Base-by-base conservation (phyloP, 345 rosid genomes). In the Hibiscus tridactylites region DNA sequence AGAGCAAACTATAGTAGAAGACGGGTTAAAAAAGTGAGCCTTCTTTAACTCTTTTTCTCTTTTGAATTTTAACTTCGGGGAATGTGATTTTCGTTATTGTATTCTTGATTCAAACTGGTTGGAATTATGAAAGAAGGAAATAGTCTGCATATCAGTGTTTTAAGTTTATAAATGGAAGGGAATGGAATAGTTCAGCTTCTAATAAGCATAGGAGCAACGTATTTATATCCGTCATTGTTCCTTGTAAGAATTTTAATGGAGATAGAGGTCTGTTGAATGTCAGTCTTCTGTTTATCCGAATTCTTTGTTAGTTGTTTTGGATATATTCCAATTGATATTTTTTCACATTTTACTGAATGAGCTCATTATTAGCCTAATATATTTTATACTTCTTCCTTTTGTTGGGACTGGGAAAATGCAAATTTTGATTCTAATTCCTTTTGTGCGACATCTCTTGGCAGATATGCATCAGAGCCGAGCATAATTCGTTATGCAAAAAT, bases 401-500 rank as follows among this genome's bases (percentile, higher is more conserved):
- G 33, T 58, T 4, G 33, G 61, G 33, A 58, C 12, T 24, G 61
- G 33, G 16, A 56, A 16, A 5, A 58, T 58, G 6, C 29, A 19
- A 56, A 24, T 8, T 19, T n/a, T 54, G 7, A 44, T 15, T 9
- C 61, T 56, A 10, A 9, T 56, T 56, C 61, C 9, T 9, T 56
- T 56, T 3, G 13, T 17, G 26, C 3, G 59, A 64, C 44, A 1
- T 72, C 65, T 74, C 11, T 28, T n/a, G 59, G 73, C 86, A 93
- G 98, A 62, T 81, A 65, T 81, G 72, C 75, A 24, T 65, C 78
- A 7, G 90, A 85, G 46, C 37, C 81, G 28, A 78, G 5, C 52
- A 9, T 89, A 52, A 60, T 47, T 50, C 78, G 85, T 66, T 91
- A 93, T 82, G 80, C 88, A 21, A 88, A 89, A 84, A 85, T 93